phyloP scores from a whole-genome alignment of 345 rosid species.

The Populus euphratica region DNA sequence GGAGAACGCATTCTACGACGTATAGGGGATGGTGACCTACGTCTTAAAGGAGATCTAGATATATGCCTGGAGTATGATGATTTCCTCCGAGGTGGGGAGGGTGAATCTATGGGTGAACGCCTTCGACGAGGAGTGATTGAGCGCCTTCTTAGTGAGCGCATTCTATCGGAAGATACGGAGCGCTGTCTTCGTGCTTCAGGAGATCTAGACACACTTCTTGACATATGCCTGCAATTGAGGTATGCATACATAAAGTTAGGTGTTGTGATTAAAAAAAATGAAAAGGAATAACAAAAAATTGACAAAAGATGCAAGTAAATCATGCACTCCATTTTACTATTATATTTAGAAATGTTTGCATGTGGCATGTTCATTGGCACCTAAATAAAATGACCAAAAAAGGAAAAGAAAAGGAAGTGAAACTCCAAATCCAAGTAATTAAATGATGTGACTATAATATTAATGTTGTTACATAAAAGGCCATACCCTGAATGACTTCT shows the following conservation, averaged over 20 bases:
- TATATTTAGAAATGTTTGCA: neutral
- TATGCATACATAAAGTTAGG: conserved; percentile 13
- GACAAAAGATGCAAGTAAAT: neutral
- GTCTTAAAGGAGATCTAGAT: conserved; percentile 44
- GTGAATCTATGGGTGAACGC: conserved; percentile 43
- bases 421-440: neutral
- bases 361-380: neutral
- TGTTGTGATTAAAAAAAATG: conserved; percentile 2
- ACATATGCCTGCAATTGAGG: conserved; percentile 40
- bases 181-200: conserved; percentile 29
- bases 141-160: conserved; percentile 39
- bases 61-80: conserved; percentile 43
- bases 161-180: conserved; percentile 38
- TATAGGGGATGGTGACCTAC: conserved; percentile 23
- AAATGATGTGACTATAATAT: conserved; percentile 3
- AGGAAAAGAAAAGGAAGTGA: neutral
- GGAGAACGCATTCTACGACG: conserved; percentile 39
- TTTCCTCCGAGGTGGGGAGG: conserved; percentile 56
- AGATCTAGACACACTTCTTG: conserved; percentile 76
- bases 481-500: conserved; percentile 64
- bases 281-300: neutral
- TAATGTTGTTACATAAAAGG: neutral
- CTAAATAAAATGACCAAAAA: neutral
- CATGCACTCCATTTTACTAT: neutral
- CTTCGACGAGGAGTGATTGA: conserved; percentile 42